These are phyloP conservation scores for Rossbeevera mucosa DNA, from an alignment of 768 basidiomycete genomes.

Conservation along the genomic window DNA sequence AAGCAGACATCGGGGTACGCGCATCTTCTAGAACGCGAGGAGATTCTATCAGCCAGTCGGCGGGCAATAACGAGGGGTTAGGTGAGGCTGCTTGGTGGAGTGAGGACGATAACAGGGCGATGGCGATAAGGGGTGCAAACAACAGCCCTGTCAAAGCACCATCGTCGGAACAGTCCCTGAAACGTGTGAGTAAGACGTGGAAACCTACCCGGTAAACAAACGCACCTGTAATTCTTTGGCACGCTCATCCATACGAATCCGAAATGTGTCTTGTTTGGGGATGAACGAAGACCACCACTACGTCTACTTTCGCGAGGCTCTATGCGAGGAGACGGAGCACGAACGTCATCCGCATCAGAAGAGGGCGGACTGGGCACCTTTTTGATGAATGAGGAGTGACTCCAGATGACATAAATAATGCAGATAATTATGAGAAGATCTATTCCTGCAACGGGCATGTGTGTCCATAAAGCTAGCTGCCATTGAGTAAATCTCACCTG, in stretches of 20 bases:
- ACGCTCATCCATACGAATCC: constrained; percentile 89
- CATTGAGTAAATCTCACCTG: constrained; percentile 38
- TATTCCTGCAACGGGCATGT: constrained; percentile 43
- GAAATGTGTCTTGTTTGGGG: constrained; percentile 46
- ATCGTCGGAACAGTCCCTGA: constrained; percentile 77
- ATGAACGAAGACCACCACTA: constrained; percentile 19
- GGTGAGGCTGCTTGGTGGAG: constrained; percentile 34
- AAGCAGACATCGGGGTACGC: constrained; percentile 39
- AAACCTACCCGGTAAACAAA: background rate
- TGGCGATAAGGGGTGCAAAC: constrained; percentile 77
- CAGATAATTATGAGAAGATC: constrained; percentile 49
- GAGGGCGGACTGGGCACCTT: constrained; percentile 10
- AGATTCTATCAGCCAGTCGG: constrained; percentile 74
- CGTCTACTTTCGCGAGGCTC: constrained; percentile 50
- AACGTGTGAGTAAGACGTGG: constrained; percentile 10
- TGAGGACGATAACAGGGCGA: constrained; percentile 58
- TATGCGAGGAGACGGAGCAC: constrained; percentile 38
- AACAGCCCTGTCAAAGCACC: constrained; percentile 80
- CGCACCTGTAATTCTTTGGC: constrained; percentile 78
- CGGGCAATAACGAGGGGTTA: constrained; percentile 39
- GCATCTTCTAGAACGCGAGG: constrained; percentile 53
- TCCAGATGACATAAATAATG: constrained; percentile 58
- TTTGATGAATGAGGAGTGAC: constrained; percentile 46
- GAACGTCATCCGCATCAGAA: constrained; percentile 18
- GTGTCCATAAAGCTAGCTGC: constrained; percentile 4